Conservation (phyloP, 768 basidiomycete genomes). For the Boletus vinaceobasis region DNA sequence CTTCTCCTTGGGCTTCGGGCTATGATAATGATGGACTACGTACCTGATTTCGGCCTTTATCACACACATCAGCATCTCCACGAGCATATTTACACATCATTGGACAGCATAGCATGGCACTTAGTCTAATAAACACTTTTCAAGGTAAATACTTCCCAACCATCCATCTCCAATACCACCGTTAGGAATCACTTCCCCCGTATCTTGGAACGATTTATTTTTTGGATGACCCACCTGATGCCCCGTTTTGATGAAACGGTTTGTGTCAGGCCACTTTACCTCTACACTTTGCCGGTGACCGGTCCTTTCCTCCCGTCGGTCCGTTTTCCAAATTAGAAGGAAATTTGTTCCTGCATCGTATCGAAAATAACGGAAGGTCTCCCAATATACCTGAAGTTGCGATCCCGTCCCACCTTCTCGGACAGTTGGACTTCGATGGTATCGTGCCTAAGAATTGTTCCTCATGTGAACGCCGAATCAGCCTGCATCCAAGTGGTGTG, state of each 20-base stretch:
- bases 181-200: background rate
- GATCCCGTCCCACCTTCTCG: background rate
- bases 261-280: background rate
- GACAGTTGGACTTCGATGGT: background rate
- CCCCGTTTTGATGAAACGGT: background rate
- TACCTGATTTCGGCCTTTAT: conserved; percentile 7
- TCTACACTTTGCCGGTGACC: background rate
- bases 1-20: conserved; percentile 2
- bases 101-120: conserved; percentile 22
- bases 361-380: background rate
- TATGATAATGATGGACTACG: conserved; percentile 4
- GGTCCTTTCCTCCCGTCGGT: background rate
- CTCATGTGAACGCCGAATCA: background rate
- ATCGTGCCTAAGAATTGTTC: no score
- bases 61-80: conserved; percentile 8
- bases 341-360: background rate
- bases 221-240: background rate
- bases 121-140: conserved; percentile 11
- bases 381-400: background rate
- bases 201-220: background rate
- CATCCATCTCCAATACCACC: conserved; percentile 6
- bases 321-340: background rate
- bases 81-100: conserved; percentile 18
- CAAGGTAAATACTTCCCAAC: conserved; percentile 10
- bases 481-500: background rate